A percentile compares a stretch with the other conserved stretches of the same genome.
Conservation (phyloP, 306 rosid genomes). For the Spatholobus suberectus region DNA sequence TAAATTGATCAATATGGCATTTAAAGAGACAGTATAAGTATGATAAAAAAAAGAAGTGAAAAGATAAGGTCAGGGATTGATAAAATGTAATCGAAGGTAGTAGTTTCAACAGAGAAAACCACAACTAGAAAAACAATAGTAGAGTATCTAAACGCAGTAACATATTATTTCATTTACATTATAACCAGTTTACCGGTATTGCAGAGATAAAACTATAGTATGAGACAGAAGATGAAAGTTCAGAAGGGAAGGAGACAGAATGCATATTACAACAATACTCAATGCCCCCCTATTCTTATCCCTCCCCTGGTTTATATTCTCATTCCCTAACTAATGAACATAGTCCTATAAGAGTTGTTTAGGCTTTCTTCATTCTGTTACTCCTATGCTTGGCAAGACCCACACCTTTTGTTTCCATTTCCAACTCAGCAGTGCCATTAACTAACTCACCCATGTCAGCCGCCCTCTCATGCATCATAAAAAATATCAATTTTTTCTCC, state of each 20-base stretch:
- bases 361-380: too few relatives aligned
- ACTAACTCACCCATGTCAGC: neutral
- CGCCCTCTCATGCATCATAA: neutral
- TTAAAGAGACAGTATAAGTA: neutral
- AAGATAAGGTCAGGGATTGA: neutral
- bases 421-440: neutral
- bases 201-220: neutral
- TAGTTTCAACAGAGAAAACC: neutral
- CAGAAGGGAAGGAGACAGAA: neutral
- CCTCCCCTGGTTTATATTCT: neutral
- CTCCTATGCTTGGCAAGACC: neutral
- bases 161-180: neutral
- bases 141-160: neutral
- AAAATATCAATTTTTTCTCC: neutral
- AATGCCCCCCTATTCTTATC: neutral
- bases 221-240: neutral
- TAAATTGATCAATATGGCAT: constrained; percentile 6
- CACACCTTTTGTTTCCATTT: neutral
- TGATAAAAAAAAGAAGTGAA: neutral
- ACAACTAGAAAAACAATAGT: too few relatives aligned
- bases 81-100: neutral
- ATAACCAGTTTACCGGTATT: neutral
- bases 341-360: neutral
- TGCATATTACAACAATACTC: neutral
- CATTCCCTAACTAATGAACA: neutral